These are phyloP conservation scores for Edaphochlamys debaryana DNA, from an alignment of 139 green algal genomes.

Conservation along the genomic window DNA sequence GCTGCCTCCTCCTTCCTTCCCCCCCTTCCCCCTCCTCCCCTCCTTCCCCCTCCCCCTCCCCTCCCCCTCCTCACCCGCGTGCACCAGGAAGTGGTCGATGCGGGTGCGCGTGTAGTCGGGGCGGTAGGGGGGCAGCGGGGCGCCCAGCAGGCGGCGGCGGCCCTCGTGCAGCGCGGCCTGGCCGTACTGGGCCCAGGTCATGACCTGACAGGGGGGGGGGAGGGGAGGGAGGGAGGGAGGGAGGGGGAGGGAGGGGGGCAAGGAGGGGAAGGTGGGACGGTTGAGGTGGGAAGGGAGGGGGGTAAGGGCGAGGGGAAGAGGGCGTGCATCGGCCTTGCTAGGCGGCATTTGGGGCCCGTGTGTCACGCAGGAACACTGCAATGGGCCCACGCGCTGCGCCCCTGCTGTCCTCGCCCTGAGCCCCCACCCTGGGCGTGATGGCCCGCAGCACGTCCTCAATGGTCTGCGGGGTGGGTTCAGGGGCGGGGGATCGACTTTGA, in stretches of 20 bases:
- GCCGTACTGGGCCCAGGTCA: constrained; percentile 65
- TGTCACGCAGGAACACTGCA: too few species aligned
- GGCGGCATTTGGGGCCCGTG: too few species aligned
- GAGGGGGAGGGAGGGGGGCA: too few species aligned
- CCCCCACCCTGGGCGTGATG: constrained; percentile 48
- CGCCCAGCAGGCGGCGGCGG: not conserved
- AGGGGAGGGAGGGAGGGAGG: not conserved
- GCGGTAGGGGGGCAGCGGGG: constrained; percentile 42
- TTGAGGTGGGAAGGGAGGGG: too few species aligned
- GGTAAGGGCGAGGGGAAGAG: too few species aligned
- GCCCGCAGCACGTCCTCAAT: constrained; percentile 55
- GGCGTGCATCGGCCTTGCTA: too few species aligned
- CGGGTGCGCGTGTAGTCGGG: constrained; percentile 66
- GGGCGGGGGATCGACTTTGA: not conserved
- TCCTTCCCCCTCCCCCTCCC: too few species aligned
- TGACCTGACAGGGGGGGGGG: constrained; percentile 40
- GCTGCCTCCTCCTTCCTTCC: too few species aligned
- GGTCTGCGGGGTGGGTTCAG: constrained; percentile 7
- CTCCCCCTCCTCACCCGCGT: constrained; percentile 63
- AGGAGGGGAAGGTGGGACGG: too few species aligned
- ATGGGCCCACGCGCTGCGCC: too few species aligned
- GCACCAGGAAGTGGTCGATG: constrained; percentile 67
- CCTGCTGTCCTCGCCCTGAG: too few species aligned
- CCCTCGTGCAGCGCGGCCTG: constrained; percentile 45
- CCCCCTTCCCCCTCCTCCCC: too few species aligned